These are phyloP conservation scores for Sanghuangporus weigelae DNA, from an alignment of 1,284 basidiomycete species.

Conservation along the genomic window DNA sequence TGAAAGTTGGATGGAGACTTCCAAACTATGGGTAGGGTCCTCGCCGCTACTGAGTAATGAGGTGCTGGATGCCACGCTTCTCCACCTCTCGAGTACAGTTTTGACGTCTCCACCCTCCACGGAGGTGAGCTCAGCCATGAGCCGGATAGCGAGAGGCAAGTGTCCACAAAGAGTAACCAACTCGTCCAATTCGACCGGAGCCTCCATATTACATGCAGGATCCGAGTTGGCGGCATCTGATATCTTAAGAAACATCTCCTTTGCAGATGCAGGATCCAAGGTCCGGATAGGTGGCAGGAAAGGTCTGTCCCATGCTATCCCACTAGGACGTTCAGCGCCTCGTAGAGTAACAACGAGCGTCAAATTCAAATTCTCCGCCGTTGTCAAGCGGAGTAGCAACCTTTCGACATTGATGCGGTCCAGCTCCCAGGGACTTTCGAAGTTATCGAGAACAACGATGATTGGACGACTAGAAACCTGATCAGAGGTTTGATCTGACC, in stretches of 20 bases:
- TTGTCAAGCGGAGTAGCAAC: conserved; percentile 1
- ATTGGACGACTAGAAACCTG: not conserved
- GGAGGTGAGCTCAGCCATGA: conserved; percentile 10
- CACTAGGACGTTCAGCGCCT: conserved; percentile 10
- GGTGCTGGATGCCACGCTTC: not conserved
- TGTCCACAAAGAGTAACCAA: conserved; percentile 5
- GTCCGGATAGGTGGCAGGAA: conserved; percentile 10
- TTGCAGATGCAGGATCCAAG: conserved; percentile 1
- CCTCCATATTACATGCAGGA: not conserved
- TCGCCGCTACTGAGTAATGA: not conserved
- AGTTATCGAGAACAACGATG: conserved; percentile 15
- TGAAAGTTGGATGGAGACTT: conserved; percentile 15
- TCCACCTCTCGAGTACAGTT: conserved; percentile 6
- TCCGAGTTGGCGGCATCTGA: not conserved
- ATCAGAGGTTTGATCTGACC: not conserved
- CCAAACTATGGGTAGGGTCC: conserved; percentile 7
- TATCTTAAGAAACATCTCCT: conserved; percentile 7
- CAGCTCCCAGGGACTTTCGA: conserved; percentile 16
- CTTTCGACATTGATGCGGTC: conserved; percentile 7
- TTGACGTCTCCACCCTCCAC: not conserved
- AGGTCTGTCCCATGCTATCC: conserved; percentile 11
- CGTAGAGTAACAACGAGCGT: conserved; percentile 15
- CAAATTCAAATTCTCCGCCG: not conserved
- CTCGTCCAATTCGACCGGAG: conserved; percentile 4
- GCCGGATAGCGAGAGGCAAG: conserved; percentile 10